phyloP scores from a whole-genome alignment of 1,284 basidiomycete genomes.

The Acaromyces ingoldii region DNA sequence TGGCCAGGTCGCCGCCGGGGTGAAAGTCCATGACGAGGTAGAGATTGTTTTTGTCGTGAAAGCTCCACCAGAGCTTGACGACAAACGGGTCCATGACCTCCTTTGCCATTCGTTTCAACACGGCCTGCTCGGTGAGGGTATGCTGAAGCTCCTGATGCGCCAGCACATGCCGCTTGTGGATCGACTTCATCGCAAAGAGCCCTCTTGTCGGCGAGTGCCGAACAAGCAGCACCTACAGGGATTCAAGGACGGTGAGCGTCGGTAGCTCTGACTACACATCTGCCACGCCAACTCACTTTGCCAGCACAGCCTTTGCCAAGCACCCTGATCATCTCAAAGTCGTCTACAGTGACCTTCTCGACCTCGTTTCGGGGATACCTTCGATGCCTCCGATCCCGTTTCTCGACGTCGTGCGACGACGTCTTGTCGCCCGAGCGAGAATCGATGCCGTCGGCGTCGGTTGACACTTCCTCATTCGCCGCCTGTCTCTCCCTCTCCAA shows the following conservation, averaged over 20 bases:
- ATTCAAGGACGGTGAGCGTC: background rate
- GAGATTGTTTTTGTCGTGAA: conserved; percentile 52
- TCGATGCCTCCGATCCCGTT: conserved; percentile 49
- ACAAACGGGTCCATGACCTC: conserved; percentile 74
- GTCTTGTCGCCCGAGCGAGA: conserved; percentile 11
- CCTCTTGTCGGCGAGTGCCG: conserved; percentile 57
- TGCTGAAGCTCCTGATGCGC: conserved; percentile 92
- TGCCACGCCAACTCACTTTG: conserved; percentile 58
- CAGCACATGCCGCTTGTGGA: conserved; percentile 86
- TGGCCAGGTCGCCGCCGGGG: conserved; percentile 90
- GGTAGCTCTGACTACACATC: background rate
- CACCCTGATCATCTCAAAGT: conserved; percentile 93
- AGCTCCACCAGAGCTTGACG: conserved; percentile 88
- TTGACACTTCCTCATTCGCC: conserved; percentile 6
- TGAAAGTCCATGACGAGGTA: conserved; percentile 70
- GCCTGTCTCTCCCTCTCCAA: conserved; percentile 14
- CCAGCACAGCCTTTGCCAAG: conserved; percentile 94
- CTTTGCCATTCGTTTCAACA: conserved; percentile 74
- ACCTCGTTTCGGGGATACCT: conserved; percentile 3
- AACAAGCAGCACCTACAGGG: conserved; percentile 52
- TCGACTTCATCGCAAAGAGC: conserved; percentile 88
- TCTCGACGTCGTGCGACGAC: background rate
- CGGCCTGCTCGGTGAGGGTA: conserved; percentile 88
- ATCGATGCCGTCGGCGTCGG: background rate
- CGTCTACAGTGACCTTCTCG: conserved; percentile 60